Base-by-base conservation (phyloP, 768 basidiomycete genomes). In the Lentinula guzmanii region DNA sequence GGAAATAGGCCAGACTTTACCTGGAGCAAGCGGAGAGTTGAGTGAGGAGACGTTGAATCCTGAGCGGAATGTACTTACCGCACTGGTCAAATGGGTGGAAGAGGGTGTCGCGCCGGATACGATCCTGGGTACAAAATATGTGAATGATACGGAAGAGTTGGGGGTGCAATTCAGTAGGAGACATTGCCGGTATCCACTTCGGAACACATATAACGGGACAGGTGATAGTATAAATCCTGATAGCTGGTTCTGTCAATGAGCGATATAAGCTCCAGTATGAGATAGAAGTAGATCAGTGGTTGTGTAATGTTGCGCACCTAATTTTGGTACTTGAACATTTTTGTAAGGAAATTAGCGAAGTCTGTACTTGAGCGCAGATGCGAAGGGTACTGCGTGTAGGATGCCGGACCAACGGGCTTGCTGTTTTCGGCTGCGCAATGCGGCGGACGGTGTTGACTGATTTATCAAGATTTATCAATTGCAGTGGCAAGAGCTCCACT, bases 1-100 rank as follows among this genome's bases (percentile, higher is more conserved):
- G 64, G 58, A 48, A 21, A 41, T 66, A n/a, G 65, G 65, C 16
- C 65, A 66, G 52, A 31, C 16, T 60, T 16, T 60, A n/a, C 18
- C n/a, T 5, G 45, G 34, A n/a, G 35, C n/a, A 13, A 31, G 31
- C 16, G 50, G 59, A 33, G 37, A 52, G 35, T 39, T 53, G 33
- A 39, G 13, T 6, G 52, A 39, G 52, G 37, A 39, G 31, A 53
- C 33, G 16, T 53, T 53, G 52, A 18, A 15, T 50, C 39, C 59
- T 16, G 50, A 39, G 15, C 4, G 41, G 21, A 50, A 60, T 41
- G 51, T 52, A 11, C 16, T 60, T 5, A 60, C 50, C 10, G 59
- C 45, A 13, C n/a, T 60, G 18, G 59, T 60, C 8, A 53, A 34
- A 24, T 60, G 59, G 59, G 59, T 60, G 4, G 59, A 60, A 31